Evolutionary conservation across 441 rosid genomes (phyloP).

Genomic region (Codiaeum variegatum): DNA sequence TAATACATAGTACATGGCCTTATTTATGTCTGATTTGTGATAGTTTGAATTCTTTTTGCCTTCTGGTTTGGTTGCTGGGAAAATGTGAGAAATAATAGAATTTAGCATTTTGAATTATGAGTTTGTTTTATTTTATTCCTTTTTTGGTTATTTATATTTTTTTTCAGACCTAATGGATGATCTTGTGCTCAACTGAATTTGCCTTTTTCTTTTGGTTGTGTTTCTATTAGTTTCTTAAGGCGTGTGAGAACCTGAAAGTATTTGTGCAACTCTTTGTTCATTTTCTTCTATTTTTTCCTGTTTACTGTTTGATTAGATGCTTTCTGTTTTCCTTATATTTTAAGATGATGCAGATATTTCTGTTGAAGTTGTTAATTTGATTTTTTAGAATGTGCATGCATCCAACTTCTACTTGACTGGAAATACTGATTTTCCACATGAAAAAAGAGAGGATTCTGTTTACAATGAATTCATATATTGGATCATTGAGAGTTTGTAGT

Average conservation of each 20-base stretch:
- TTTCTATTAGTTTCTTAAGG: not conserved
- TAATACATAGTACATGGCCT: not conserved
- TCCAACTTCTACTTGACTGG: not conserved
- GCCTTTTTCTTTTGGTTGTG: not conserved
- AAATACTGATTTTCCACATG: not conserved
- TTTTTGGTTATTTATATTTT: not conserved
- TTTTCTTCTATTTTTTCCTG: not conserved
- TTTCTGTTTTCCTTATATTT: not conserved
- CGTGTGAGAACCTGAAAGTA: not conserved
- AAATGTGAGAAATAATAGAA: constrained; percentile 3
- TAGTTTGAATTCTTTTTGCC: not conserved
- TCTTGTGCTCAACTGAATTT: not conserved
- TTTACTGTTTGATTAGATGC: not conserved
- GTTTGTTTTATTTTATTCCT: not conserved
- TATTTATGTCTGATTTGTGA: constrained; percentile 5
- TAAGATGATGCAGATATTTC: not conserved
- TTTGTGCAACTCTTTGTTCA: not conserved
- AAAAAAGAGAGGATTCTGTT: not conserved
- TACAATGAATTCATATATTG: not conserved
- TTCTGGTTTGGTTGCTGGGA: constrained; percentile 19
- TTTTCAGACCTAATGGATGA: not conserved
- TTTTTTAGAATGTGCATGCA: not conserved
- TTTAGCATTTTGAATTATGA: constrained; percentile 8
- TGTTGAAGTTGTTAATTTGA: not conserved
- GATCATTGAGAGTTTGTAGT: not conserved